A percentile compares a stretch with the other conserved stretches of the same genome.
Conservation (phyloP, 106 monocot species). For the Allium sativum region DNA sequence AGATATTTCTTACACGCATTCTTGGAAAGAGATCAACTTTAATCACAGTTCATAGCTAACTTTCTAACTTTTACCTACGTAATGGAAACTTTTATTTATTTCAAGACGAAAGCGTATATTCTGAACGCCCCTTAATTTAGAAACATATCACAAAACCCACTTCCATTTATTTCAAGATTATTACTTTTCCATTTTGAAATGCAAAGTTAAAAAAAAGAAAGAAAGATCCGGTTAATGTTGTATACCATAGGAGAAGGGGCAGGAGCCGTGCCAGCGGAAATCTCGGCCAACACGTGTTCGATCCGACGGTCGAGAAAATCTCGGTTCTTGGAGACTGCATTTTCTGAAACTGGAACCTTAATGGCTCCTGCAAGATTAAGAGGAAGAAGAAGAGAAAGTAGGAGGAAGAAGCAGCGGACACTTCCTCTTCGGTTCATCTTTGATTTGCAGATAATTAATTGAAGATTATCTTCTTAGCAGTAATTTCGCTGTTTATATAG, state of each 20-base stretch:
- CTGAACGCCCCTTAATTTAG: background rate
- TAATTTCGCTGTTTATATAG: background rate
- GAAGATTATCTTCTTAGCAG: background rate
- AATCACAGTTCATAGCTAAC: background rate
- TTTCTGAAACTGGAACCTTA: background rate
- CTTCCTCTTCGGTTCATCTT: slow-evolving; percentile 1
- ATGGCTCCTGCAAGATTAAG: background rate
- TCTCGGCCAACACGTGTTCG: slow-evolving; percentile 1
- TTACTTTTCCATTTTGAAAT: background rate
- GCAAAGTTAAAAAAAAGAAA: background rate
- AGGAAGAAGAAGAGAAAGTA: slow-evolving; percentile 1
- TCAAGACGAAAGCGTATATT: background rate
- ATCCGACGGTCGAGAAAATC: background rate
- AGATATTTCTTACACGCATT: background rate
- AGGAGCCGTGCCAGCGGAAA: slow-evolving; percentile 1
- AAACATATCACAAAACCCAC: too few relatives aligned
- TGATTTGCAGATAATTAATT: background rate
- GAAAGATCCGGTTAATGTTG: too few relatives aligned
- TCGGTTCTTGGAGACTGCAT: background rate
- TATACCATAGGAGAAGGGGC: slow-evolving; percentile 2
- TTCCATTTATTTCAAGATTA: too few relatives aligned
- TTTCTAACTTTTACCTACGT: background rate
- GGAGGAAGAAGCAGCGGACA: background rate
- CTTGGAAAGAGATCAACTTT: too few relatives aligned
- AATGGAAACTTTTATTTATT: background rate